Evolutionary conservation across 2,329 filamentous ascomycete species (phyloP), one percentile per base, ranked within the genome.

Genomic region (Arthroderma sp.): DNA sequence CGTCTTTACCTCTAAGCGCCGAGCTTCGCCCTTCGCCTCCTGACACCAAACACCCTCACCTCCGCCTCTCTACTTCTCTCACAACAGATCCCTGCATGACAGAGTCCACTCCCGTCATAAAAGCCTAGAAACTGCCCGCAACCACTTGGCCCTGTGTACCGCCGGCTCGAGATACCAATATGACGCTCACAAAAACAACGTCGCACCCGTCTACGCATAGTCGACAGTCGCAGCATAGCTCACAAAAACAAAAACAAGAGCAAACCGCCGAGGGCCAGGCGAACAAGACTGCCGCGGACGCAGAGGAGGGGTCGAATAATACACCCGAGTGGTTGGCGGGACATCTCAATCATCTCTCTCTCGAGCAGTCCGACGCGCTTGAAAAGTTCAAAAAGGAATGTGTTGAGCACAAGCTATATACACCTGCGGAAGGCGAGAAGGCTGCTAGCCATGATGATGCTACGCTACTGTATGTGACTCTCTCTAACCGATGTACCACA

Each of bases 331-430:
- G 45, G 28, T 43, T 52, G 15, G 15, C 58, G 6, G 87, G 85
- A n/a, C 87, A 94, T 61, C 68, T 89, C 38, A 81, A 85, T 40
- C 81, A 89, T 63, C 72, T 95, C 48, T 84, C 70, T 28, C 67
- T 73, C 15, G 70, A 75, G 42, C 83, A 95, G 66, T 73, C 79
- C 52, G 65, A 71, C 29, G 77, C 80, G 11, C 71, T 95, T 42
- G 62, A 66, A 27, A 71, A 76, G 36, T 94, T 95, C 72, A 93
- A 88, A 68, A 59, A 61, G 7, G 60, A 82, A 33, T 73, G 84
- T 31, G 67, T 74, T 51, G 72, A 84, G 57, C 75, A 79, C 51
- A 79, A 77, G 6, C 72, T 70, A 51, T 71, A 70, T 51, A 65
- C 57, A 27, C 59, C 63, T 6, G 47, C 47, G n/a, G 40, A 47